phyloP scores from a whole-genome alignment of 352 stramenopile genomes.

The Phytophthora nicotianae region DNA sequence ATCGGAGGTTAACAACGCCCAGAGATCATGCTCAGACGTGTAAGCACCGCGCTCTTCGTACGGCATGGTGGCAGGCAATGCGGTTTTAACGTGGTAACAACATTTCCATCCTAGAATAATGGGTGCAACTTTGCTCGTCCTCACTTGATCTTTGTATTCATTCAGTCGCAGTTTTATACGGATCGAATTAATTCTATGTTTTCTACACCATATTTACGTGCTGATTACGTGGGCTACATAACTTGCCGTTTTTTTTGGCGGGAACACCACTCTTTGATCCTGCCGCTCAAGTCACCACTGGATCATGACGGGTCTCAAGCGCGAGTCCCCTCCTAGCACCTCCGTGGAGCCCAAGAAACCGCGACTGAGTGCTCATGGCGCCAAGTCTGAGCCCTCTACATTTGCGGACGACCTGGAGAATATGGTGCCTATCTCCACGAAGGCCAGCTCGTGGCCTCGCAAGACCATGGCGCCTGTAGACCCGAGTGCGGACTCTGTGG shows the following conservation, averaged over 20 bases:
- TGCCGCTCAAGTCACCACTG: not conserved
- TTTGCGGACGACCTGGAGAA: constrained; percentile 65
- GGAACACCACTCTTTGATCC: constrained; percentile 6
- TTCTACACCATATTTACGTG: constrained; percentile 1
- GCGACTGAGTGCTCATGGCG: constrained; percentile 32
- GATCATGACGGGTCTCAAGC: constrained; percentile 45
- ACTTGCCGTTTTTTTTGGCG: constrained; percentile 27
- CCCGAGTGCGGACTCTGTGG: constrained; percentile 41
- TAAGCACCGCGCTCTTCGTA: not conserved
- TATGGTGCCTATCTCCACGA: constrained; percentile 66
- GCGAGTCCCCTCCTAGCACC: constrained; percentile 20
- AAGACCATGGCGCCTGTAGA: constrained; percentile 47
- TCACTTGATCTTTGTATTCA: not conserved
- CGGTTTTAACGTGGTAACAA: not conserved
- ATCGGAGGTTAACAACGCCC: constrained; percentile 31
- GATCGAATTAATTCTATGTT: constrained; percentile 2
- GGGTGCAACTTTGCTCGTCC: not conserved
- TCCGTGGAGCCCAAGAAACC: constrained; percentile 40
- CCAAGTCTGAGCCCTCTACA: constrained; percentile 34
- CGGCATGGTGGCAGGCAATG: constrained; percentile 13
- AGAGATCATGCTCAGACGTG: constrained; percentile 12
- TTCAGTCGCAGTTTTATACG: constrained; percentile 2
- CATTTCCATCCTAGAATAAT: constrained; percentile 3
- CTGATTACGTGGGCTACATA: no score
- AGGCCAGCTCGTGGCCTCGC: constrained; percentile 70